Percentiles rank a stretch among this genome's conserved stretches.
phyloP scores from a whole-genome alignment of 495 filamentous ascomycete species.

The Aspergillus coremiiformis region DNA sequence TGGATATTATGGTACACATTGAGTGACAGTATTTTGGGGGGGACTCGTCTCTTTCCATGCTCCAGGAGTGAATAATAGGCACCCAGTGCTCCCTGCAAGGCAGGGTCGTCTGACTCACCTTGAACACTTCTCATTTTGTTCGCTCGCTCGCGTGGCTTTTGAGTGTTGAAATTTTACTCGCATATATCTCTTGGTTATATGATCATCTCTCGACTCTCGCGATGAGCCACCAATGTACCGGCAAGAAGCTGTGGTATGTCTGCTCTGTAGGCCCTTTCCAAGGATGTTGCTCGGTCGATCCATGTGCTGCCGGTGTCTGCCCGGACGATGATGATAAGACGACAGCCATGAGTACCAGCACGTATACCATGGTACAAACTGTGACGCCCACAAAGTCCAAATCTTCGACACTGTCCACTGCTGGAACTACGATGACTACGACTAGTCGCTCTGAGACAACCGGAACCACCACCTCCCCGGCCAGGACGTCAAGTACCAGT shows the following conservation, averaged over 20 bases:
- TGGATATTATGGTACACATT: background rate
- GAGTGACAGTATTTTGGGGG: background rate
- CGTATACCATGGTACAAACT: background rate
- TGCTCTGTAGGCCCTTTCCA: slow-evolving; percentile 21
- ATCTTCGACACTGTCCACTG: background rate
- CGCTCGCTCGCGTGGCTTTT: background rate
- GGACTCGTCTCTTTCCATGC: background rate
- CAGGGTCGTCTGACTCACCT: background rate
- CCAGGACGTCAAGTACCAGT: background rate
- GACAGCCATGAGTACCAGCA: background rate
- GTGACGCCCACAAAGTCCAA: background rate
- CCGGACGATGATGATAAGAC: slow-evolving; percentile 17
- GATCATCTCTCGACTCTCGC: background rate
- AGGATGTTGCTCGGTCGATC: slow-evolving; percentile 37
- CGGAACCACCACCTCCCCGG: background rate
- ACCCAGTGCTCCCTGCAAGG: background rate
- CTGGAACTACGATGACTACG: background rate
- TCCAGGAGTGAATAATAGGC: background rate
- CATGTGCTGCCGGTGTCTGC: slow-evolving; percentile 26
- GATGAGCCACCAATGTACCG: background rate
- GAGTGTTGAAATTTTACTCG: background rate
- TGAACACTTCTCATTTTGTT: background rate
- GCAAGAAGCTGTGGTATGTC: slow-evolving; percentile 23
- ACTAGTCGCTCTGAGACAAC: background rate
- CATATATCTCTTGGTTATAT: background rate